These are phyloP conservation scores for Fusarium irregulare DNA, from an alignment of 2,329 filamentous ascomycete genomes.

Conservation along the genomic window DNA sequence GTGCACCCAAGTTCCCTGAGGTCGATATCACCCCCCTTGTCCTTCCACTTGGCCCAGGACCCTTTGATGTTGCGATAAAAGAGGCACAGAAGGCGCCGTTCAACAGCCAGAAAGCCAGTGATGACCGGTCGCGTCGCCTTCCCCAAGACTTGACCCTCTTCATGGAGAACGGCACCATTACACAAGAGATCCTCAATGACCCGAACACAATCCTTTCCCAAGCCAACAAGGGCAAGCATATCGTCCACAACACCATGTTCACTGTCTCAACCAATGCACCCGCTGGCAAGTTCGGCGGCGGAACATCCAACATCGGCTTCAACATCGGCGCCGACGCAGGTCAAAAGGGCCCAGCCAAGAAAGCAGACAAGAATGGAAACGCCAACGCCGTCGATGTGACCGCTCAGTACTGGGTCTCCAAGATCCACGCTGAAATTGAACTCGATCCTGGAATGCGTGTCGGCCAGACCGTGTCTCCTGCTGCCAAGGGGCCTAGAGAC, in stretches of 20 bases:
- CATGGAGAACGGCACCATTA: neutral
- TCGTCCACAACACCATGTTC: neutral
- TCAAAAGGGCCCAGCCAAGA: rapidly evolving
- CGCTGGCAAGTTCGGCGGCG: neutral
- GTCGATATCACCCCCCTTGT: neutral
- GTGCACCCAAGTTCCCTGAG: neutral
- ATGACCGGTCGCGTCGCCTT: neutral
- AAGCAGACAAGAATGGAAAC: neutral
- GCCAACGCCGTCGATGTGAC: neutral
- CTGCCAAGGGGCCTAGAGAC: neutral
- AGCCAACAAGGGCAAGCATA: neutral
- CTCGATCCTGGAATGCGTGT: neutral
- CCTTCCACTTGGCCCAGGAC: neutral
- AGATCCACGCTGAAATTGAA: neutral
- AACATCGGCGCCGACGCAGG: neutral
- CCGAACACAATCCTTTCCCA: neutral
- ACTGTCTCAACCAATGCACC: neutral
- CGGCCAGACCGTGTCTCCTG: neutral
- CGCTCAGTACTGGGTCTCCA: constrained; percentile 3
- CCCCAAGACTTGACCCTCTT: neutral
- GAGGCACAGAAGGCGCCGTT: neutral
- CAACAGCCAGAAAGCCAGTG: neutral
- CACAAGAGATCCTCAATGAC: neutral
- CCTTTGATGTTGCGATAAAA: neutral
- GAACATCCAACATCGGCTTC: neutral